A percentile compares a stretch with the other conserved stretches of the same genome.
Evolutionary conservation across 495 filamentous ascomycete species (phyloP).

Genomic region (Penicillium paxilli): DNA sequence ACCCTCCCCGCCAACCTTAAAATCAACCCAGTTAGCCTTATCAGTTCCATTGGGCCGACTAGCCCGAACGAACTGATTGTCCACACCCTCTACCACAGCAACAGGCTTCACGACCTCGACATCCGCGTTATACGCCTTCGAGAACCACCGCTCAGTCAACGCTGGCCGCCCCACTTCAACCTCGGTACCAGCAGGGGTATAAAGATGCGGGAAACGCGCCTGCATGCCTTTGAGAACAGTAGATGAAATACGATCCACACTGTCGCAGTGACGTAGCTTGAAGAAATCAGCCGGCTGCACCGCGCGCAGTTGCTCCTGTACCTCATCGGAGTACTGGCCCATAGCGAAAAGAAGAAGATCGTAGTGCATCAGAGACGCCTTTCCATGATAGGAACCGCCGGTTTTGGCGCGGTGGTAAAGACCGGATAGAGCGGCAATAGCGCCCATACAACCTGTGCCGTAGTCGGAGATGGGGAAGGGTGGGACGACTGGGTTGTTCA

Average conservation of each 20-base stretch:
- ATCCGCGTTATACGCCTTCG: constrained; percentile 38
- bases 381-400: constrained; percentile 66
- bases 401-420: constrained; percentile 60
- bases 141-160: constrained; percentile 43
- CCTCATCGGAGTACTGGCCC: constrained; percentile 56
- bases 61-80: constrained; percentile 40
- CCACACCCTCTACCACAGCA: constrained; percentile 37
- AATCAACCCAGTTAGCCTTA: constrained; percentile 37
- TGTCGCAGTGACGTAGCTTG: constrained; percentile 64
- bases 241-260: constrained; percentile 70
- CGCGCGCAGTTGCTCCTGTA: constrained; percentile 56
- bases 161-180: constrained; percentile 15
- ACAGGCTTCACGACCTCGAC: constrained; percentile 42
- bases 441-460: constrained; percentile 68
- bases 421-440: constrained; percentile 62
- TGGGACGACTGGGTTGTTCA: constrained; percentile 68
- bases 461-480: constrained; percentile 84
- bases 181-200: constrained; percentile 17
- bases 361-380: constrained; percentile 65
- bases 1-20: constrained; percentile 13
- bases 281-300: constrained; percentile 61
- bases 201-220: constrained; percentile 42
- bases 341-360: constrained; percentile 66
- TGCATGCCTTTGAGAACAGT: constrained; percentile 65
- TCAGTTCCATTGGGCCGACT: constrained; percentile 45